Evolutionary conservation across 495 filamentous ascomycete species (phyloP), one percentile per base, ranked within the genome.

Genomic region (Aspergillus sparsus): DNA sequence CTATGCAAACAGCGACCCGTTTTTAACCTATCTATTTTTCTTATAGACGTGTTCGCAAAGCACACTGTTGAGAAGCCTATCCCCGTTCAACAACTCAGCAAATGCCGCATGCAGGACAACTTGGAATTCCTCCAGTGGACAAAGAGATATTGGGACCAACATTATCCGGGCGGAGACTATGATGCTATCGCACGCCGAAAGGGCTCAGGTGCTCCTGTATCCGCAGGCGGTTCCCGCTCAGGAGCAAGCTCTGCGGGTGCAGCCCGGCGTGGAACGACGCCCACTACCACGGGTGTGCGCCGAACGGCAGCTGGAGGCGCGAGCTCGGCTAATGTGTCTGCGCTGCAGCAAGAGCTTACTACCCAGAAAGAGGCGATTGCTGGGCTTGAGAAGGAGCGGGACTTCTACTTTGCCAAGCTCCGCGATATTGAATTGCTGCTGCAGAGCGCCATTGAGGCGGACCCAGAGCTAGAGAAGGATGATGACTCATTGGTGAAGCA

Each of bases 91-190:
- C 78, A 83, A 64, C 87, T 98, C 57, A 83, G 92, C 63, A 98
- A 97, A 76, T 98, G 94, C 82, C 96, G 95, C 79, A 98, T 98
- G 91, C 94, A 98, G 78, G 94, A 98, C 73, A 98, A 98, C 79
- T 91, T 98, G 61, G 95, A 97, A 70, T 98, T 98, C 75, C 85
- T 98, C 36, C 94, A 98, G 79, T 98, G 91, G 90, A 87, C 84
- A 54, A 98, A 98, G 84, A 79, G 82, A 63, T 96, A 91, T 78
- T 98, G 94, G 94, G 95, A 98, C 70, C 93, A 97, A 70, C 92
- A 97, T 82, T 98, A 88, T 71, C 92, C 94, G 8, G 94, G 93
- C 47, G 91, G 91, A 53, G 94, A 98, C 62, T 98, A 98, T 76
- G 94, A 98, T 74, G 90, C 94, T 9, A 79, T 96, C 21, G 77